Evolutionary conservation across 768 basidiomycete genomes (phyloP).

Genomic region (Chalciporus piperatus): DNA sequence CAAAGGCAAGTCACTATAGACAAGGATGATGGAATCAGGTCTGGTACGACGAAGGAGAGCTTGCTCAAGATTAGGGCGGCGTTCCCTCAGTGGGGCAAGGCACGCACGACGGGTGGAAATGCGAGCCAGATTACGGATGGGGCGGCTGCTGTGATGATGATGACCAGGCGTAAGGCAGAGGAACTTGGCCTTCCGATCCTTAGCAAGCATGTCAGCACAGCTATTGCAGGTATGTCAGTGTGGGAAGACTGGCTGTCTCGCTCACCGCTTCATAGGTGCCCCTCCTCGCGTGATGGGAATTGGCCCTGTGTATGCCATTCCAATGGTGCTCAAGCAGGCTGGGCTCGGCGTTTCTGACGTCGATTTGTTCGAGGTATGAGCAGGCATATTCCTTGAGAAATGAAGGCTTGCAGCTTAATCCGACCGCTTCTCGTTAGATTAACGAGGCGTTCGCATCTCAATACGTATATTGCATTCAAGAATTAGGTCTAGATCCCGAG

Average conservation of each 20-base stretch:
- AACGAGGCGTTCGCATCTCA: slow-evolving; percentile 92
- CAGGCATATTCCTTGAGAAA: no score
- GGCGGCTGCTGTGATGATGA: slow-evolving; percentile 76
- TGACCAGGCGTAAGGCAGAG: slow-evolving; percentile 78
- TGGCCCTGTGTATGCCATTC: slow-evolving; percentile 84
- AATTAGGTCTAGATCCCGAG: slow-evolving; percentile 56
- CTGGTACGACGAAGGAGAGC: slow-evolving; percentile 65
- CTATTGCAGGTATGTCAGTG: slow-evolving; percentile 51
- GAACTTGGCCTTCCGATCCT: slow-evolving; percentile 68
- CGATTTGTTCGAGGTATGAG: slow-evolving; percentile 71
- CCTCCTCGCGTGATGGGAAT: slow-evolving; percentile 87
- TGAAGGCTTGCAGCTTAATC: no score
- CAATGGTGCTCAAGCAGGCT: slow-evolving; percentile 62
- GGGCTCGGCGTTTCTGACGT: slow-evolving; percentile 69
- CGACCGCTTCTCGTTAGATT: slow-evolving; percentile 45
- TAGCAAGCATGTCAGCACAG: slow-evolving; percentile 76
- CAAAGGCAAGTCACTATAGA: slow-evolving; percentile 52
- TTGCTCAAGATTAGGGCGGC: slow-evolving; percentile 67
- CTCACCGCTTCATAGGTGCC: slow-evolving; percentile 41
- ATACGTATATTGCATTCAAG: slow-evolving; percentile 68
- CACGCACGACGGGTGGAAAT: slow-evolving; percentile 79
- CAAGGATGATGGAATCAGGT: slow-evolving; percentile 77
- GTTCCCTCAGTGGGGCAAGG: slow-evolving; percentile 79
- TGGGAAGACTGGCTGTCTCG: neutral
- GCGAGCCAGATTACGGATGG: slow-evolving; percentile 86